Evolutionary conservation across 106 monocot species (phyloP), one percentile per base, ranked within the genome.

Genomic region (Amphibolis antarctica): DNA sequence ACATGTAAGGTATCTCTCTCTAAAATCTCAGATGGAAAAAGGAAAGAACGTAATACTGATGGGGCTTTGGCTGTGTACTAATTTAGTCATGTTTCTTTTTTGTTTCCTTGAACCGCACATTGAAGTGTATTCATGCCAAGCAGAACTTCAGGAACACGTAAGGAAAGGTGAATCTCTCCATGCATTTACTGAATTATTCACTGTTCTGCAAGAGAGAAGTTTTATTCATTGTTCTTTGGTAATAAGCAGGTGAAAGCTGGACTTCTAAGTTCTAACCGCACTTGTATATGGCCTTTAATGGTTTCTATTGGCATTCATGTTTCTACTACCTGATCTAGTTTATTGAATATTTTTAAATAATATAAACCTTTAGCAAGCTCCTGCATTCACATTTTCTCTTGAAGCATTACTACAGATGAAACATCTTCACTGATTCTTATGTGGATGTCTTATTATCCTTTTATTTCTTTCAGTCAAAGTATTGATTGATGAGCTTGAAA

Each of bases 401-500:
- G 21, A 46, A 24, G 44, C 20, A 21, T 25, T 14, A 46, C 14
- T 48, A 4, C 23, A 47, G 9, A 28, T 10, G 22, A 4, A 12
- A 46, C 9, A 48, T 64, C 22, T 29, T 25, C 24, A 21, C 13
- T 50, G 23, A 46, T 30, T 28, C 59, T 15, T 45, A 3, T 36
- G 46, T 24, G 46, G 9, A 26, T 63, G 28, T 1, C 27, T 28
- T 42, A 25, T 12, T 59, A 15, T 45, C 26, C 19, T 59, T 57
- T 10, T 59, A 3, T 29, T 59, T 31, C 36, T 62, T 63, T 6
- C 71, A 88, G 88, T 69, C 10, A 76, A 81, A 50, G 5, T 21
- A 46, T 60, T 80, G 70, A 72, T 84, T 19, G 55, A 76, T 55
- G 81, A 84, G 70, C 71, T 83, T 64, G 64, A 68, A 71, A 64